Evolutionary conservation across 345 rosid species (phyloP), one percentile per base, ranked within the genome.

Genomic region (Syzygium grande): DNA sequence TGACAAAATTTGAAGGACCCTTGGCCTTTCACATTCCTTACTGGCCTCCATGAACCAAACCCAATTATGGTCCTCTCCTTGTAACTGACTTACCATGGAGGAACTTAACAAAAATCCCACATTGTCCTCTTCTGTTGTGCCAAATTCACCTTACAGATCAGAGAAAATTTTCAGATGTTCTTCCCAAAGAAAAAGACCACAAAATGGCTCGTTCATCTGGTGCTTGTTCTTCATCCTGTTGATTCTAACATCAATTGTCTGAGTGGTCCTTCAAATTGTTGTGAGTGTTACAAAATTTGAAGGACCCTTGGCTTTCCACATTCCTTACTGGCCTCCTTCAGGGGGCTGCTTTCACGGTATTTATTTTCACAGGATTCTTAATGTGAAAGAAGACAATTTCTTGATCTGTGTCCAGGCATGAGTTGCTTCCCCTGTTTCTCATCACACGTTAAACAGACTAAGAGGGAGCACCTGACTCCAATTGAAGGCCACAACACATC

Each of bases 391-490:
- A 34, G 46, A 73, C 25, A 38, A 6, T 38, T 38, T 38, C 49
- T 86, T 30, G 29, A 86, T 65, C 83, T 58, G 49, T 11, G 46
- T 51, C 30, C 46, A 51, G 91, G 52, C 27, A 95, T 97, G 98
- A 93, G 87, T 88, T 96, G 98, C 89, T 96, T 94, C 85, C 91
- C 97, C 4, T 97, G 99, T 91, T 94, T 95, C 86, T 88, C 94
- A 49, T 93, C 94, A 2, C 94, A 88, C 80, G 92, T 87, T 89
- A 92, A 68, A 4, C 93, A 87, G 84, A 92, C 87, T 88, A 93
- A 61, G 34, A 84, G 86, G 27, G 92, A 89, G 61, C 87, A 83
- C 43, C 88, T 90, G 84, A 86, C 80, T 83, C 51, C 84, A 11
- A 30, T 78, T 3, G 41, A 92, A 85, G 61, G 87, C 49, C 87